Evolutionary conservation across 768 basidiomycete genomes (phyloP).

Genomic region (Leccinum longicurvipes): DNA sequence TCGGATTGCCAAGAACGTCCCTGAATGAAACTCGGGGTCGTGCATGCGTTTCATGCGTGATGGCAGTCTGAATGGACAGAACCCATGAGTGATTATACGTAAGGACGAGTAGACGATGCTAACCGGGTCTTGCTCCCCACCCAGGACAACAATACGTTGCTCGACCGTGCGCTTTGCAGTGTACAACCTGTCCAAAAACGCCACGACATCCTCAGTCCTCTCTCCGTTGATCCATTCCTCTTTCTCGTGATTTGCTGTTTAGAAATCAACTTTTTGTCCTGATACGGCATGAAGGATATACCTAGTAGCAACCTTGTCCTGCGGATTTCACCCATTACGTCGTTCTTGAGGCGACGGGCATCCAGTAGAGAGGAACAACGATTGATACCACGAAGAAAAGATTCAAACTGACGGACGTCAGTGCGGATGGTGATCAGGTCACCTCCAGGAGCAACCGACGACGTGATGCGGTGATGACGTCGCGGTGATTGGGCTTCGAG

Average conservation of each 20-base stretch:
- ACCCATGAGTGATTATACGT: not conserved
- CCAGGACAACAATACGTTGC: slow-evolving; percentile 76
- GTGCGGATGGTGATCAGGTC: slow-evolving; percentile 83
- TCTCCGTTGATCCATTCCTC: slow-evolving; percentile 88
- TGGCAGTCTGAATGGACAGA: slow-evolving; percentile 33
- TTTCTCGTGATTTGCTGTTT: slow-evolving; percentile 75
- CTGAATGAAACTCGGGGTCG: slow-evolving; percentile 60
- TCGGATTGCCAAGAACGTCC: slow-evolving; percentile 83
- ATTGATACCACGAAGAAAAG: slow-evolving; percentile 82
- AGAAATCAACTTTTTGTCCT: not conserved
- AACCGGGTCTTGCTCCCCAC: slow-evolving; percentile 65
- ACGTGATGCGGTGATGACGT: slow-evolving; percentile 41
- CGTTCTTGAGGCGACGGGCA: slow-evolving; percentile 86
- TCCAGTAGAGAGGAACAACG: slow-evolving; percentile 82
- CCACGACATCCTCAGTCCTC: slow-evolving; percentile 79
- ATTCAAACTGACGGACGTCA: slow-evolving; percentile 81
- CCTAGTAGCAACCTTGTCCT: slow-evolving; percentile 72
- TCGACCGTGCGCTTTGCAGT: slow-evolving; percentile 87
- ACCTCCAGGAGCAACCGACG: slow-evolving; percentile 41
- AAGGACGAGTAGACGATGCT: slow-evolving; percentile 13
- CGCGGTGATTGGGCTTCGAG: slow-evolving; percentile 75
- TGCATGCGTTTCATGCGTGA: slow-evolving; percentile 40
- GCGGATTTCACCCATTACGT: slow-evolving; percentile 88
- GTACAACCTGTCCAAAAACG: slow-evolving; percentile 84
- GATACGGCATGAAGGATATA: slow-evolving; percentile 28